Evolutionary conservation across 768 basidiomycete genomes (phyloP), one percentile per base, ranked within the genome.

Genomic region (Xerocomus potaroensis): DNA sequence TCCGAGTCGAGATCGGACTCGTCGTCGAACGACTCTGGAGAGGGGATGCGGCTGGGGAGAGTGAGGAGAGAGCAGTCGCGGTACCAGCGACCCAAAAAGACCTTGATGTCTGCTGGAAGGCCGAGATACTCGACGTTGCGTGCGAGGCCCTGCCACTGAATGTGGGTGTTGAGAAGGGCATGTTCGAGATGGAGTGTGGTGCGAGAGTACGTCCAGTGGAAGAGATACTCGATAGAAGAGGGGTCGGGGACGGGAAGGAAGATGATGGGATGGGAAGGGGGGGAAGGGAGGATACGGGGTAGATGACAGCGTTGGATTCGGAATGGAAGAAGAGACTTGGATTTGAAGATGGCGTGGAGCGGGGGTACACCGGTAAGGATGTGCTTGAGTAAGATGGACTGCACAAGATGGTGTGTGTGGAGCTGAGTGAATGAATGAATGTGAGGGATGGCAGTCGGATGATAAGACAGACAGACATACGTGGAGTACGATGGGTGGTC

Each of bases 101-200:
- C 66, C 62, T 89, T 91, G 65, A 93, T 80, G 35, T 87, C 83
- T 15, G 80, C 69, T 43, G 80, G 73, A 51, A 94, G 75, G 16
- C 81, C 84, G 40, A 95, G 82, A 60, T 90, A 94, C 61, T 94
- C 91, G 61, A 86, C 90, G 63, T 93, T 95, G 49, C 85, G 81
- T 16, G 88, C 88, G 50, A 94, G 72, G 23, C 88, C 89, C 56
- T 92, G 87, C 91, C 91, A 94, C 38, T 79, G 78, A 36, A 91
- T 74, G 42, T 72, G 64, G 16, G 84, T 81, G 16, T 72, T 68
- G 50, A 79, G 76, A 11, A 95, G 77, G 33, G 78, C 82, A 19
- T 79, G 73, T 58, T 85, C 79, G 57, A 95, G 83, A 44, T 72
- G 73, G 34, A 69, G 65, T 11, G 79, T 79, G 50, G 77, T 72